These are phyloP conservation scores for Termitomyces sp. DNA, from an alignment of 768 basidiomycete species.

Conservation along the genomic window DNA sequence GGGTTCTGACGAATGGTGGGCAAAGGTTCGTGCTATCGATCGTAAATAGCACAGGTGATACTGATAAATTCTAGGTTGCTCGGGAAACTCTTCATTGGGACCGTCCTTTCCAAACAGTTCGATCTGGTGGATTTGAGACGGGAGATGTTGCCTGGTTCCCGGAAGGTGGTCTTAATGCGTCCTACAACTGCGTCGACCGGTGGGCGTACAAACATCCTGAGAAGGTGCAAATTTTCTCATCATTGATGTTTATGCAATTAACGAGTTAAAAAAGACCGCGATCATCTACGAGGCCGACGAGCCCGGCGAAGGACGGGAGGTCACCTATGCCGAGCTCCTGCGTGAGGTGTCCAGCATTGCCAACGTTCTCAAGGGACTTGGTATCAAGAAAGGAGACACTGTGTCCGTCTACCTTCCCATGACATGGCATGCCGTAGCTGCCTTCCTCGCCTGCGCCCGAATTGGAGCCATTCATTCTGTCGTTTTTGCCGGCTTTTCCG, in stretches of 20 bases:
- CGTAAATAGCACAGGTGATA: background rate
- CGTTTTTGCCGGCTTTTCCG: slow-evolving; percentile 95
- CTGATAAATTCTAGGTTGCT: slow-evolving; percentile 46
- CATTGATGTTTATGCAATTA: background rate
- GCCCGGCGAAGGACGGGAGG: slow-evolving; percentile 69
- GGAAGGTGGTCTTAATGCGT: slow-evolving; percentile 87
- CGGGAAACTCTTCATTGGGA: slow-evolving; percentile 82
- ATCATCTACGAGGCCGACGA: slow-evolving; percentile 99
- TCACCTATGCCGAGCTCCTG: slow-evolving; percentile 83
- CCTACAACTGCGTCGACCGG: slow-evolving; percentile 97
- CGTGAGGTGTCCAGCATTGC: slow-evolving; percentile 87
- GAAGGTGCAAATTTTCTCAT: slow-evolving; percentile 39
- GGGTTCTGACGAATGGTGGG: slow-evolving; percentile 86
- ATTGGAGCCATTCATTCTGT: slow-evolving; percentile 97
- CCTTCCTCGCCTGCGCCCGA: slow-evolving; percentile 96
- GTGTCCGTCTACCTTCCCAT: slow-evolving; percentile 92
- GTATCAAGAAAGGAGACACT: slow-evolving; percentile 93
- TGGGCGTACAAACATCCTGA: slow-evolving; percentile 91
- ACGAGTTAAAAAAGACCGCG: slow-evolving; percentile 54
- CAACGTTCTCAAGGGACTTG: slow-evolving; percentile 86
- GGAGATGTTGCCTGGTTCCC: slow-evolving; percentile 97
- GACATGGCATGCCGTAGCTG: slow-evolving; percentile 94
- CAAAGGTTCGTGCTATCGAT: slow-evolving; percentile 46
- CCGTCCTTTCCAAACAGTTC: slow-evolving; percentile 83
- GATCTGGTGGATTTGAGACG: slow-evolving; percentile 74